Conservation (phyloP, 306 rosid species). For the Dryas drummondii region DNA sequence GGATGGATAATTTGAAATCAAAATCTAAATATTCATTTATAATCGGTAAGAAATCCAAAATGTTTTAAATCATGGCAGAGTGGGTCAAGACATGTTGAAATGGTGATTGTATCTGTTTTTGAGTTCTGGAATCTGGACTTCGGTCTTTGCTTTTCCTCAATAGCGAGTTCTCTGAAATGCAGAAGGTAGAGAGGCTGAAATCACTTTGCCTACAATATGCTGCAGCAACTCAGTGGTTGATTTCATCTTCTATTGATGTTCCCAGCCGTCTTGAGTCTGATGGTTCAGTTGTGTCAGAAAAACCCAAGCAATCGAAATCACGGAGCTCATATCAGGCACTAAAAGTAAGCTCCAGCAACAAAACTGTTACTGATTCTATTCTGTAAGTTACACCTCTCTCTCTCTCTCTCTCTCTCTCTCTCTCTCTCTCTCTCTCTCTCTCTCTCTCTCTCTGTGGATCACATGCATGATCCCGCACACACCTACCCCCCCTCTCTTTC, state of each 20-base stretch:
- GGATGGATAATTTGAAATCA: background rate
- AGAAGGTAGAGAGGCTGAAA: conserved; percentile 87
- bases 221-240: conserved; percentile 90
- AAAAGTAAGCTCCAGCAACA: conserved; percentile 58
- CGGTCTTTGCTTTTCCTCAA: background rate
- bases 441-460: background rate
- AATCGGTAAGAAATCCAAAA: background rate
- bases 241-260: conserved; percentile 65
- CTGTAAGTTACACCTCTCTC: conserved; percentile 52
- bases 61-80: background rate
- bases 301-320: conserved; percentile 49
- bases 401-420: too few relatives aligned
- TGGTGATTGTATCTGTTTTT: background rate
- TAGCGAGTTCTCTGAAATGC: conserved; percentile 35
- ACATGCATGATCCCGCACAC: background rate
- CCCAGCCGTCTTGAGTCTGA: conserved; percentile 47
- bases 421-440: too few relatives aligned
- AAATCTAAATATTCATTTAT: background rate
- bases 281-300: conserved; percentile 36
- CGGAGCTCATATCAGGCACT: conserved; percentile 43
- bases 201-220: conserved; percentile 87
- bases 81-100: background rate
- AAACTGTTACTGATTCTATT: conserved; percentile 60
- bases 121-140: background rate
- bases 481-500: background rate